Conservation (phyloP, 164 flowering plant species). For the Vitis rotundifolia region DNA sequence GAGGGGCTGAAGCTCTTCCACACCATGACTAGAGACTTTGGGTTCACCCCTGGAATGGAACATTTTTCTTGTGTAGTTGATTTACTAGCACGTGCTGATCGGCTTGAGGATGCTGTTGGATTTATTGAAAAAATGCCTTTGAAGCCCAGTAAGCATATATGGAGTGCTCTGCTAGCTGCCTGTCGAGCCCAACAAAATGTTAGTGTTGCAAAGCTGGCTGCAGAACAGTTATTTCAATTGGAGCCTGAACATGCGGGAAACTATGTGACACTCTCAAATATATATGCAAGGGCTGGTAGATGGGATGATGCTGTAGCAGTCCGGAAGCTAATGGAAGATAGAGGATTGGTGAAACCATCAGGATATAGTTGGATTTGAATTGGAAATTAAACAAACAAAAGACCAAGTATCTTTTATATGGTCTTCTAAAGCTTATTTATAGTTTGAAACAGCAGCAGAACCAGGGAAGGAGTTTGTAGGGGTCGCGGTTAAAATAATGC, state of each 20-base stretch:
- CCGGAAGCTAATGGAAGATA: slow-evolving; percentile 49
- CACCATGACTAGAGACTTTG: slow-evolving; percentile 29
- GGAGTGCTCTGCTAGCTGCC: slow-evolving; percentile 60
- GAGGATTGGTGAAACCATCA: slow-evolving; percentile 44
- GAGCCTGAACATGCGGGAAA: slow-evolving; percentile 60
- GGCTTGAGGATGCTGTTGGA: slow-evolving; percentile 42
- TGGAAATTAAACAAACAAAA: slow-evolving; percentile 9
- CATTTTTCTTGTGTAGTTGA: slow-evolving; percentile 60
- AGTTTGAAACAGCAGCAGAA: too few species aligned
- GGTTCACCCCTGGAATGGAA: slow-evolving; percentile 38
- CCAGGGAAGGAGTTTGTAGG: too few species aligned
- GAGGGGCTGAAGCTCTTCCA: slow-evolving; percentile 52
- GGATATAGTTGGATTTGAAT: slow-evolving; percentile 43
- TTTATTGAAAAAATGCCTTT: slow-evolving; percentile 42
- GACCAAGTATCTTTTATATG: too few species aligned
- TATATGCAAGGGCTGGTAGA: slow-evolving; percentile 48
- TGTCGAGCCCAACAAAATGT: slow-evolving; percentile 39
- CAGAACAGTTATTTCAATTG: slow-evolving; percentile 44
- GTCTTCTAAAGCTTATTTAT: too few species aligned
- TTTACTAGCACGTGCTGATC: slow-evolving; percentile 48
- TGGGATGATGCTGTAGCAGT: slow-evolving; percentile 46
- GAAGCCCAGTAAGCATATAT: slow-evolving; percentile 40
- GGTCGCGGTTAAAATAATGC: background rate
- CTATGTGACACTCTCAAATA: slow-evolving; percentile 51
- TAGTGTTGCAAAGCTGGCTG: slow-evolving; percentile 39